Conservation (phyloP, 78 protist species). For the Cavenderia fasciculata region DNA sequence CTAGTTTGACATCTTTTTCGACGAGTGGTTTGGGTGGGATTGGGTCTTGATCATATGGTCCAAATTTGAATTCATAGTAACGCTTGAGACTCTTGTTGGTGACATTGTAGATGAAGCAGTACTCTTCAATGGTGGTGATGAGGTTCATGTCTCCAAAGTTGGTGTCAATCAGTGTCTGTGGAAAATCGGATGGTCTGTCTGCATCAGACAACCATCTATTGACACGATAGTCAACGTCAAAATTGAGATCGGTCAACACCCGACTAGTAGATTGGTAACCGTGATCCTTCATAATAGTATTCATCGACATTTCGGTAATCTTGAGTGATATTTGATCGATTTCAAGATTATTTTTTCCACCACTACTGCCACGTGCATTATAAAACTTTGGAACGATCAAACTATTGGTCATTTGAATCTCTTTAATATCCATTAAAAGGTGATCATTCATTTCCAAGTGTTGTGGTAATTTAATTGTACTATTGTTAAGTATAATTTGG, state of each 20-base stretch:
- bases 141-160: slow-evolving; percentile 1
- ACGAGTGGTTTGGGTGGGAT: too few relatives aligned
- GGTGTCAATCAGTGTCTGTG: not conserved
- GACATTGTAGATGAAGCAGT: slow-evolving; percentile 31
- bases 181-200: not conserved
- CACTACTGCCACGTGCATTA: too few relatives aligned
- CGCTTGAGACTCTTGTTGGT: slow-evolving; percentile 12
- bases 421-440: not conserved
- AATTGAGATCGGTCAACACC: not conserved
- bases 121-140: too few relatives aligned
- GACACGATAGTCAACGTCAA: too few relatives aligned
- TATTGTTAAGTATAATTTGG: not conserved
- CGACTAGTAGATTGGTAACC: not conserved
- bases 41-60: slow-evolving; percentile 14
- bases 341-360: not conserved
- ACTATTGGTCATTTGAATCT: not conserved
- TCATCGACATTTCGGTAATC: not conserved
- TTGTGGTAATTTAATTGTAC: slow-evolving; percentile 22
- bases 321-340: not conserved
- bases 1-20: not conserved
- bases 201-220: too few relatives aligned
- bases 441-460: slow-evolving; percentile 11
- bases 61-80: slow-evolving; percentile 41
- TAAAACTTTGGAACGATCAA: too few relatives aligned
- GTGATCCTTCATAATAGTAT: too few relatives aligned